phyloP scores from a whole-genome alignment of 2,329 filamentous ascomycete genomes.

The Fusarium miscanthi region DNA sequence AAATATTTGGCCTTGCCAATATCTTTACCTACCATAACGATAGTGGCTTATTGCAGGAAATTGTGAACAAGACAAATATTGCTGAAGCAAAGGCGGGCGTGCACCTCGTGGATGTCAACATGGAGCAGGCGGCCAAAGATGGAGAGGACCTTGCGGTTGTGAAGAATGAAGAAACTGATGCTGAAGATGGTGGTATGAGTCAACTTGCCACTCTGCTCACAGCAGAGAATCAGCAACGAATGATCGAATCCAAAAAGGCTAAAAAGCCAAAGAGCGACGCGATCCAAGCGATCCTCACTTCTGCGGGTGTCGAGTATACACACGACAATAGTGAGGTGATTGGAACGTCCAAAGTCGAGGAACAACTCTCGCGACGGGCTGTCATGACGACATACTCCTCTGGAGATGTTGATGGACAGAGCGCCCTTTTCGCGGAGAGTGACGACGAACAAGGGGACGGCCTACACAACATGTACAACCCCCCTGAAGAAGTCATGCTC shows the following conservation, averaged over 20 bases:
- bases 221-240: constrained; percentile 58
- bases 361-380: constrained; percentile 81
- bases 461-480: constrained; percentile 68
- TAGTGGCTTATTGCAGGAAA: constrained; percentile 86
- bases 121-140: constrained; percentile 69
- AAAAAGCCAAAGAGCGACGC: constrained; percentile 71
- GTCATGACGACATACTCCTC: constrained; percentile 65
- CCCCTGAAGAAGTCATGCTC: constrained; percentile 76
- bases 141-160: constrained; percentile 57
- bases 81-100: constrained; percentile 92
- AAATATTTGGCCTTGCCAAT: constrained; percentile 92
- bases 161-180: constrained; percentile 62
- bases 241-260: constrained; percentile 49
- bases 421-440: constrained; percentile 68
- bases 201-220: constrained; percentile 72
- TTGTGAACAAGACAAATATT: constrained; percentile 98
- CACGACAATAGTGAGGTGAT: constrained; percentile 97
- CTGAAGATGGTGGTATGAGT: constrained; percentile 75
- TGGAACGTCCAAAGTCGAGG: constrained; percentile 91
- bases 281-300: constrained; percentile 87
- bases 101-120: constrained; percentile 79
- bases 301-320: constrained; percentile 91
- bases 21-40: constrained; percentile 85
- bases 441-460: constrained; percentile 50
- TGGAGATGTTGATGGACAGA: constrained; percentile 60